Evolutionary conservation across 1,284 basidiomycete species (phyloP), one percentile per base, ranked within the genome.

Genomic region (Apiotrichum porosum): DNA sequence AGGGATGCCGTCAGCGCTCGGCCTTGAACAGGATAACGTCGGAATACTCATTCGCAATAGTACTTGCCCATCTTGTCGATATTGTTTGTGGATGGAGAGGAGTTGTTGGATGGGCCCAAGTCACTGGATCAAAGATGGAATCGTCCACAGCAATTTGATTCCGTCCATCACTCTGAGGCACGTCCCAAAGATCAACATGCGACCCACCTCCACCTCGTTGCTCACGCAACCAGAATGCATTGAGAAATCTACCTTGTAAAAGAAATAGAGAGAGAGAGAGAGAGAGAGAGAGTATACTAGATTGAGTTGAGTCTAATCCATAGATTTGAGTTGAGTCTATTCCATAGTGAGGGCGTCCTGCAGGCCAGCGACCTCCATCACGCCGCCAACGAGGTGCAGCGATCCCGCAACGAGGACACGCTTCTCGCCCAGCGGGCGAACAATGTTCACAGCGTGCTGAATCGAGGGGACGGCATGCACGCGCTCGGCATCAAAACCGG

Each of bases 321-420:
- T n/a, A n/a, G n/a, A n/a, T n/a, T n/a, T n/a, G n/a, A 5, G n/a
- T 33, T 13, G 31, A 28, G 8, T 28, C 43, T 59, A 72, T 26
- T 58, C 65, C 65, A 74, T 71, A 18, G 63, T 62, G 22, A 75
- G 54, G 4, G 66, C 69, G 55, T 81, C 78, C 46, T 83, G 81
- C 51, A 97, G 70, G 19, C 81, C 83, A 9, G 89, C 86, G 4
- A 89, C 89, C 64, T 94, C 91, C 63, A 98, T 88, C 9, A 94
- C 78, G 2, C 95, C 95, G 19, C 95, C 95, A 6, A 98, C 85
- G 14, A 99, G 80, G 74, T 95, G 93, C 58, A 99, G 71, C 71
- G 92, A 97, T 4, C 95, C 95, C 2, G 88, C 81, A 1, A 95
- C 91, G 21, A 98, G 77, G 14, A 92, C 83, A 18, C 66, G 61